Evolutionary conservation across 2,329 filamentous ascomycete genomes (phyloP).

Genomic region (Rhynchosporium graminicola): DNA sequence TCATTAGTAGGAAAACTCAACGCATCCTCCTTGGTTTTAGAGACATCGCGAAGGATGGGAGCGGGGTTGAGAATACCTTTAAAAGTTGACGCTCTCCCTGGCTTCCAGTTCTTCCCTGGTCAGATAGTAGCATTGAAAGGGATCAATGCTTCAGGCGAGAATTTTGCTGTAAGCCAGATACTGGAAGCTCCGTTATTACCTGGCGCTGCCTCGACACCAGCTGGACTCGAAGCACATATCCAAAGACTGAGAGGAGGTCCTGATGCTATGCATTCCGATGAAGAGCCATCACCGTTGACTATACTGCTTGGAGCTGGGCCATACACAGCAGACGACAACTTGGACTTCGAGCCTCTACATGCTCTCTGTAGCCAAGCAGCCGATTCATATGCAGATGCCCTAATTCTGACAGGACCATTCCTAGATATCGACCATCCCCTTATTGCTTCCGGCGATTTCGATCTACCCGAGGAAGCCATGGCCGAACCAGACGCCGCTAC

Average conservation of each 20-base stretch:
- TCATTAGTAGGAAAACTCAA: constrained; percentile 85
- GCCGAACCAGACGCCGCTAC: constrained; percentile 77
- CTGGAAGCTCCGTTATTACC: constrained; percentile 74
- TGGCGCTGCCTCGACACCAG: constrained; percentile 68
- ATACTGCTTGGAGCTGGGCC: constrained; percentile 81
- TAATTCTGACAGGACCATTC: constrained; percentile 85
- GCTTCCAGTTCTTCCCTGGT: constrained; percentile 87
- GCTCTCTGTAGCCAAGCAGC: constrained; percentile 77
- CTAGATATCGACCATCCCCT: constrained; percentile 89
- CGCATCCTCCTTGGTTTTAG: constrained; percentile 79
- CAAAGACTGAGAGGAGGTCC: constrained; percentile 66
- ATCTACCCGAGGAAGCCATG: constrained; percentile 67
- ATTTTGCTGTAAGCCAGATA: constrained; percentile 78
- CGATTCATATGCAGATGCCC: constrained; percentile 71
- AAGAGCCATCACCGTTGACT: constrained; percentile 66
- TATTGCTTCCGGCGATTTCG: constrained; percentile 77
- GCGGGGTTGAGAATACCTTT: constrained; percentile 80
- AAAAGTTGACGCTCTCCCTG: constrained; percentile 67
- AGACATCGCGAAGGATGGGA: constrained; percentile 82
- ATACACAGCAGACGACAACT: constrained; percentile 88
- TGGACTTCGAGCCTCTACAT: constrained; percentile 85
- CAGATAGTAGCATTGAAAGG: constrained; percentile 88
- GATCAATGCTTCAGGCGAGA: constrained; percentile 81
- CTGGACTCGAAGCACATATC: constrained; percentile 66
- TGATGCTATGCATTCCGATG: constrained; percentile 62